A percentile compares a stretch with the other conserved stretches of the same genome.
These are phyloP conservation scores for Polymyxa betae DNA, from an alignment of 208 protist genomes.

Conservation along the genomic window DNA sequence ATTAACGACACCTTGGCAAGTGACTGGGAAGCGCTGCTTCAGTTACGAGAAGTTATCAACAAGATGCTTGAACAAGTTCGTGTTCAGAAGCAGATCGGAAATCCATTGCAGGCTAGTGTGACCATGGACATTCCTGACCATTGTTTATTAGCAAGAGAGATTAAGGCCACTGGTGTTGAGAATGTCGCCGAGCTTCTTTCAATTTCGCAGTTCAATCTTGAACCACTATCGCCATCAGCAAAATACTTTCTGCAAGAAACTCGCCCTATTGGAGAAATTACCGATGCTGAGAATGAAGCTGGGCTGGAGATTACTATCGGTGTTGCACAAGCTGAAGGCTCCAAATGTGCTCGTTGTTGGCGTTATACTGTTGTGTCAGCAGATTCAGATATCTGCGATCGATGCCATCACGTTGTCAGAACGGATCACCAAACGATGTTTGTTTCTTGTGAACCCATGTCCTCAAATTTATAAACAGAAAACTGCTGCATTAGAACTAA, in stretches of 20 bases:
- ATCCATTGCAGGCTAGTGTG: not conserved
- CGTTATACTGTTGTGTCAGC: not conserved
- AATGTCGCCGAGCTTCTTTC: not conserved
- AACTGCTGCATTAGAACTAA: too few relatives aligned
- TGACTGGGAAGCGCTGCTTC: not conserved
- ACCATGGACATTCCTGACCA: not conserved
- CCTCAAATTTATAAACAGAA: too few relatives aligned
- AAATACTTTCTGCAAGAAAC: not conserved
- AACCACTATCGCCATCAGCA: not conserved
- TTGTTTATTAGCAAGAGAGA: not conserved
- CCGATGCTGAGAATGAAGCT: not conserved
- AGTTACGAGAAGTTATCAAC: not conserved
- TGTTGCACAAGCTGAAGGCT: not conserved
- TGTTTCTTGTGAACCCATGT: too few relatives aligned
- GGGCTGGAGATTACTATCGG: not conserved
- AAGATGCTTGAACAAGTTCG: slow-evolving; percentile 33
- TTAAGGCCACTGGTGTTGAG: not conserved
- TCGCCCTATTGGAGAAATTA: not conserved
- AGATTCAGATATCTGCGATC: not conserved
- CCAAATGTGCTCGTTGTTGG: slow-evolving; percentile 6
- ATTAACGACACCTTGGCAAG: not conserved
- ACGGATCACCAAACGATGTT: too few relatives aligned
- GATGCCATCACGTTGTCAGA: not conserved
- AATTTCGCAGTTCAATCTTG: not conserved
- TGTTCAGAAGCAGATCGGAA: not conserved